Base-by-base conservation (phyloP, 2,329 filamentous ascomycete species). In the Calonectria hawksworthii region DNA sequence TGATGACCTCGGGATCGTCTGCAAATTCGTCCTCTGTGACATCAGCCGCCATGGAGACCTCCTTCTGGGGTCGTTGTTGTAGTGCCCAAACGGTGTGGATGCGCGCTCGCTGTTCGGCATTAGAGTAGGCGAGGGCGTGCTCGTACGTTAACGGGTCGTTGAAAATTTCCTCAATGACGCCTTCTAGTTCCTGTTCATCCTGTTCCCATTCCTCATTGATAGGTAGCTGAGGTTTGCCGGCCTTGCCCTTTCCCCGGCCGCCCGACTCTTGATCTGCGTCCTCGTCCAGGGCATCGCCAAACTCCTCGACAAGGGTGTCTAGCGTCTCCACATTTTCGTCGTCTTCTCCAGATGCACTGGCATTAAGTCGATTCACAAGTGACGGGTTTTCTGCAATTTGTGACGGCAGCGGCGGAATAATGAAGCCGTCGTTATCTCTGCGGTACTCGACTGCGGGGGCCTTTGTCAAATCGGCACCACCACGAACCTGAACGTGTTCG, bases 11-110 rank as follows among this genome's bases (percentile, higher is more conserved):
- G 0, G 93, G 94, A 76, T 99, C 97, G 79, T 98, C 93, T 47
- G 93, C 94, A 81, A 99, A 98, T 82, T 98, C 96, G 72, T 94
- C 91, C 72, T 94, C 94, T 66, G 90, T 92, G 26, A 98, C 93
- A 68, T 94, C 92, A 9, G 90, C 89, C 32, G 90, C 88, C 87
- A 92, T 92, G 26, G 88, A 90, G 14, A 90, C 87, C 36, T 86
- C 85, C 78, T 86, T 89, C 38, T 82, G 84, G 1, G 88, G 88
- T 34, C 86, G 88, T 74, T 87, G 86, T 21, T 88, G 86, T 23
- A 90, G 86, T 34, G 88, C 89, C 83, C 88, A 88, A 65, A 89
- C 85, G 2, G 89, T 89, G 84, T 89, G 89, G 21, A 90, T 88
- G 8, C 86, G 86, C 2, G 90, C 91, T 26, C 89, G 87, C 75